Evolutionary conservation across 768 basidiomycete genomes (phyloP), one percentile per base, ranked within the genome.

Genomic region (Amanita brunnescens): DNA sequence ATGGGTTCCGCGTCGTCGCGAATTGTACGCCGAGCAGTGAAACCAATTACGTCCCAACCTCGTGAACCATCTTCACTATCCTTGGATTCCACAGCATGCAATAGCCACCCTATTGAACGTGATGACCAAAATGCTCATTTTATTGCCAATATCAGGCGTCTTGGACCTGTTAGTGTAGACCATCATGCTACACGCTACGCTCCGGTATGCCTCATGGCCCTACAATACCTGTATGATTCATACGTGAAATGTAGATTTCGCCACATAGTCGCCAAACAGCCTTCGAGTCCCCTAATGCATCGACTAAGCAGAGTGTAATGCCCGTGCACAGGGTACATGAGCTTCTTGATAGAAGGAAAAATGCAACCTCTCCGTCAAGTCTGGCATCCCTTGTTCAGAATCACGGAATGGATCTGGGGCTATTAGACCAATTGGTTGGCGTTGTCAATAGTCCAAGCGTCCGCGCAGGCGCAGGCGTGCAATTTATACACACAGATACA

Each of bases 121-220:
- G 87, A 91, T 57, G 74, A 79, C n/a, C 71, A 69, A 49, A 87
- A 92, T 59, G 85, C 85, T 1, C 77, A 88, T 23, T 77, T 91
- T 46, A 62, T 86, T 57, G 71, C 77, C 32, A 88, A 85, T 57
- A 65, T 92, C 45, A 76, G 57, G 56, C 70, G 64, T 33, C 68
- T 91, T 1, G 87, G 87, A 1, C 80, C 77, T 10, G 88, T 90
- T 20, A 71, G 68, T 29, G 86, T 91, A 10, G 79, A 87, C 26
- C 26, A 29, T 58, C 82, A 85, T 57, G 77, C 75, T 61, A 77
- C 76, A 74, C 69, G 72, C 52, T 63, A 71, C 5, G 57, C 23
- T 78, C 47, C 73, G 64, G 55, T 65, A 75, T 18, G 85, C 82
- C 59, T 74, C 57, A 5, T 3, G 38, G 13, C 24, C 41, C 46